These are phyloP conservation scores for Trypanosoma boissoni DNA, from an alignment of 208 protist species.

Conservation along the genomic window DNA sequence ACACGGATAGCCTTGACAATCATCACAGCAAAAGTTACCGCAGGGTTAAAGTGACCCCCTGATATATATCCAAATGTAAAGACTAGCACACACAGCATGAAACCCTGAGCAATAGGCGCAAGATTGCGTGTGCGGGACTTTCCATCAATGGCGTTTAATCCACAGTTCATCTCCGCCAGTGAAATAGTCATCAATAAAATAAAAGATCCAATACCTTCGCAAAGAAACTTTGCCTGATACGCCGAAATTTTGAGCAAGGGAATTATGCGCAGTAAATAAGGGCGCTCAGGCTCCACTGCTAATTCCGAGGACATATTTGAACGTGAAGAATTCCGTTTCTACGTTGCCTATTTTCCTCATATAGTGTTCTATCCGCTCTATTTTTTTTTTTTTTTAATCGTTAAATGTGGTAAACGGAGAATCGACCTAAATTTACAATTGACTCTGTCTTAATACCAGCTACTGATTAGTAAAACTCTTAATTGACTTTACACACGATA, in stretches of 20 bases:
- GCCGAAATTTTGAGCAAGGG: slow-evolving; percentile 47
- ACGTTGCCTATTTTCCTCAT: neutral
- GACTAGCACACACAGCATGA: slow-evolving; percentile 77
- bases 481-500: too few species aligned
- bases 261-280: slow-evolving; percentile 43
- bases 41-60: slow-evolving; percentile 83
- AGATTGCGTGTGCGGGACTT: slow-evolving; percentile 69
- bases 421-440: too few species aligned
- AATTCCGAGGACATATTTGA: slow-evolving; percentile 5
- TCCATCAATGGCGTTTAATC: slow-evolving; percentile 54
- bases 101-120: slow-evolving; percentile 75
- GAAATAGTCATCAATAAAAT: slow-evolving; percentile 73
- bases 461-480: too few species aligned
- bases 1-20: slow-evolving; percentile 63
- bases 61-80: slow-evolving; percentile 84
- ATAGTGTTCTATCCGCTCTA: neutral
- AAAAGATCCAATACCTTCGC: slow-evolving; percentile 73
- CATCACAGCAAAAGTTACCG: slow-evolving; percentile 67
- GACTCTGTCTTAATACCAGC: too few species aligned
- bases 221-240: slow-evolving; percentile 62
- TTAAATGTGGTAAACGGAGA: too few species aligned
- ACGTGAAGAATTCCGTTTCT: slow-evolving; percentile 24
- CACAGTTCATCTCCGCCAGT: slow-evolving; percentile 75
- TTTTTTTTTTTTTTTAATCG: slow-evolving; percentile 3
- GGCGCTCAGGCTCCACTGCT: slow-evolving; percentile 8